phyloP scores from a whole-genome alignment of 805 yeast species.

The Wickerhamomyces sydowiorum region DNA sequence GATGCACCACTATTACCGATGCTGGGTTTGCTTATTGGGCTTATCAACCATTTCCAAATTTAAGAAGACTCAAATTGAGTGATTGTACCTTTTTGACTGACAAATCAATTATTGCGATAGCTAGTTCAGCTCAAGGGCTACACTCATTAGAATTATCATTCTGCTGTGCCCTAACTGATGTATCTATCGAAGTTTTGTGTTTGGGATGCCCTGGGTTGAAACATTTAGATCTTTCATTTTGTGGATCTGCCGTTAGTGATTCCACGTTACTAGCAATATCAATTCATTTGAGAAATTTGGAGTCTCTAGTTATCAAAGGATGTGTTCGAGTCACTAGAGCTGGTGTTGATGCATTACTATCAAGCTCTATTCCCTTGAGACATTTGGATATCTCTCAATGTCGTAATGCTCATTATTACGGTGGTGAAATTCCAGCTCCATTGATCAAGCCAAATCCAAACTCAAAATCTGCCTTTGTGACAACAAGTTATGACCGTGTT shows the following conservation, averaged over 20 bases:
- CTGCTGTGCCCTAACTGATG: constrained; percentile 71
- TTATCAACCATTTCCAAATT: constrained; percentile 44
- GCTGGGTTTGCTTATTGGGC: constrained; percentile 67
- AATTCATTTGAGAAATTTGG: constrained; percentile 43
- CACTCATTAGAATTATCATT: constrained; percentile 58
- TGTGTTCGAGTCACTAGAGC: constrained; percentile 74
- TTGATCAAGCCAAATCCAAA: constrained; percentile 43
- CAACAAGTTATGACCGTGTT: constrained; percentile 45
- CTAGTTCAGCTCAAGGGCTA: constrained; percentile 54
- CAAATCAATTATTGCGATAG: constrained; percentile 53
- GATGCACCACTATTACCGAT: constrained; percentile 78
- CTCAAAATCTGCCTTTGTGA: constrained; percentile 53
- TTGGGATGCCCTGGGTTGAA: constrained; percentile 56
- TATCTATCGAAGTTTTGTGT: constrained; percentile 59
- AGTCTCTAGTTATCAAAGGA: constrained; percentile 51
- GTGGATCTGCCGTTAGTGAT: constrained; percentile 79
- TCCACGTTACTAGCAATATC: constrained; percentile 58
- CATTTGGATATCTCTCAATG: constrained; percentile 65
- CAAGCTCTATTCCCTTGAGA: constrained; percentile 47
- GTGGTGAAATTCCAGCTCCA: constrained; percentile 55
- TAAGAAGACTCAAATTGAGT: constrained; percentile 48
- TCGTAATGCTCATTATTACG: constrained; percentile 58
- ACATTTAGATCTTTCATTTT: constrained; percentile 57
- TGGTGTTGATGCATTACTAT: constrained; percentile 63
- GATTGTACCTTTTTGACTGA: constrained; percentile 76